Evolutionary conservation across 1,139 yeast species (phyloP).

Genomic region (Hemisphaericaspora xylofermentans): DNA sequence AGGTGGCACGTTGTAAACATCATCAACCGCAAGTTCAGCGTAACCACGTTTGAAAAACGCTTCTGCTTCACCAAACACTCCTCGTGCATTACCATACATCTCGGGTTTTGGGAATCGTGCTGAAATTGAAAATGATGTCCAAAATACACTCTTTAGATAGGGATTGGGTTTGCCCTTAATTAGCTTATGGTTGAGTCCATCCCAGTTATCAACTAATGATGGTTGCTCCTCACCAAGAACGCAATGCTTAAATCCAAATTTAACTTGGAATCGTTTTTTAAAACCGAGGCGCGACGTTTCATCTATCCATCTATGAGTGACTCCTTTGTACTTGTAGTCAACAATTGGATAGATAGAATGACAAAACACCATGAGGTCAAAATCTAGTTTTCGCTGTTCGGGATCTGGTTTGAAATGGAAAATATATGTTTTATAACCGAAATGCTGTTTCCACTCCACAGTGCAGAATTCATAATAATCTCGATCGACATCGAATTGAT

Average conservation of each 20-base stretch:
- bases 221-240: constrained; percentile 8
- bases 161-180: constrained; percentile 10
- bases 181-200: constrained; percentile 12
- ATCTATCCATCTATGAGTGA: constrained; percentile 13
- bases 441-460: constrained; percentile 8
- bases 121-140: constrained; percentile 6
- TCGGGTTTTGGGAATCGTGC: constrained; percentile 10
- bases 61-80: constrained; percentile 12
- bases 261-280: constrained; percentile 9
- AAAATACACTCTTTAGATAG: constrained; percentile 6
- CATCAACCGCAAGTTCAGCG: constrained; percentile 13
- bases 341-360: constrained; percentile 11
- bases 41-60: constrained; percentile 9
- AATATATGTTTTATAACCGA: constrained; percentile 11
- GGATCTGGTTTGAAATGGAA: constrained; percentile 14
- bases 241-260: constrained; percentile 13
- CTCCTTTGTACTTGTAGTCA: constrained; percentile 13
- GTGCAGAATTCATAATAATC: constrained; percentile 13
- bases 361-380: constrained; percentile 10
- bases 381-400: constrained; percentile 4
- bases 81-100: constrained; percentile 10
- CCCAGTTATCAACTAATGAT: constrained; percentile 14
- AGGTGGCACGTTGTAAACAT: constrained; percentile 6
- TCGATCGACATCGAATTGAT: constrained; percentile 12
- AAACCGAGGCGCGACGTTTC: constrained; percentile 8